Evolutionary conservation across 257 asterid genomes (phyloP), one percentile per base, ranked within the genome.

Genomic region (Fraxinus americana): DNA sequence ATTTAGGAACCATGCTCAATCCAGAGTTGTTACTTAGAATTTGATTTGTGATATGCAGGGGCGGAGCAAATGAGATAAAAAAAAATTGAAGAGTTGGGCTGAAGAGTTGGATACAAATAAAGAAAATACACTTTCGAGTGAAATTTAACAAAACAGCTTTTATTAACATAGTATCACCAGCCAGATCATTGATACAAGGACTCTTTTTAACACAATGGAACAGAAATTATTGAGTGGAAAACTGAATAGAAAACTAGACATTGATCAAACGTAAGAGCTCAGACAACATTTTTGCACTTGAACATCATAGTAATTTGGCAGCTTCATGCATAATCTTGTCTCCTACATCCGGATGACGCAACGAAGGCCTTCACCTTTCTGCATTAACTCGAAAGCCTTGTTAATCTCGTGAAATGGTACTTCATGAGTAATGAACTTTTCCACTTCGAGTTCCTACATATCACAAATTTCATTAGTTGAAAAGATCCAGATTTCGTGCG

Each of bases 301-400:
- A 52, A 52, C 25, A 52, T 52, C 63, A 52, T 52, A 52, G 63
- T 25, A 52, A 52, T 19, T 52, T 52, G 7, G 63, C 63, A 45
- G 6, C 54, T 45, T 45, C 54, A 14, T 11, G 1, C 6, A 4
- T 59, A 16, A 52, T 59, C 30, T 23, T 61, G 11, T 59, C 34
- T 41, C 57, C 12, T 75, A 84, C 90, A 86, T 76, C 1, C 77
- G 45, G 41, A 83, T 83, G 7, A 86, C 67, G 76, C 90, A 83
- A 12, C 90, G 86, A 21, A 86, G 75, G 43, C 87, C 71, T 79
- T 86, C 88, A 0, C 90, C 90, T 65, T 72, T 72, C 7, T 81
- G 78, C 87, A 83, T 86, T 50, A 70, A 78, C 5, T 86, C 89
- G 77, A 86, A 83, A 5, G 87, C 87, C 39, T 81, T 86, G 81